Evolutionary conservation across 805 yeast genomes (phyloP).

Genomic region (Pichia paraexigua): DNA sequence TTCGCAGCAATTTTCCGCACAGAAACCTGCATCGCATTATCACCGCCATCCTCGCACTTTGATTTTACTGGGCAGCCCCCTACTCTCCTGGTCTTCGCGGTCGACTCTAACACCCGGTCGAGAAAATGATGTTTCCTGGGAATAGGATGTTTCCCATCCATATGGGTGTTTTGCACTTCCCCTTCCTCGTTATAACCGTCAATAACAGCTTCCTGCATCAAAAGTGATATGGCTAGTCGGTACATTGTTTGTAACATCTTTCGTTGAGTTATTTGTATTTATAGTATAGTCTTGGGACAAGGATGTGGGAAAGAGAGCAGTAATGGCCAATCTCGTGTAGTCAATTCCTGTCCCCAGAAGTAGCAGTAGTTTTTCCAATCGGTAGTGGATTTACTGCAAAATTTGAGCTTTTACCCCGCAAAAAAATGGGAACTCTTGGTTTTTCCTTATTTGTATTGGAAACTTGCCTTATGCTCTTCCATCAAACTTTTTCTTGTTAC

Average conservation of each 20-base stretch:
- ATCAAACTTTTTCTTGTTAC: not conserved
- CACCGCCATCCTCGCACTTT: not conserved
- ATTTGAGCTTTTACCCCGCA: too few relatives aligned
- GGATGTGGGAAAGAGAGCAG: not conserved
- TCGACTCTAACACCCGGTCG: not conserved
- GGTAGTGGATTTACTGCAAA: too few relatives aligned
- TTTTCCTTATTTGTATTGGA: too few relatives aligned
- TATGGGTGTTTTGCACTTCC: too few relatives aligned
- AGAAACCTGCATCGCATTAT: not conserved
- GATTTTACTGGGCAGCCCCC: not conserved
- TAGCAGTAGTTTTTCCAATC: too few relatives aligned
- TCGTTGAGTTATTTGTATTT: not conserved
- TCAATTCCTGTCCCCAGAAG: too few relatives aligned
- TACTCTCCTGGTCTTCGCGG: not conserved
- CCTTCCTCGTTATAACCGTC: too few relatives aligned
- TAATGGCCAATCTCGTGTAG: too few relatives aligned
- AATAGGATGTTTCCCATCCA: too few relatives aligned
- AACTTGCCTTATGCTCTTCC: too few relatives aligned
- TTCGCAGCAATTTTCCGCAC: not conserved
- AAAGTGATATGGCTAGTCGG: not conserved
- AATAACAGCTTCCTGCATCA: slow-evolving; percentile 1
- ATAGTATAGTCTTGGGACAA: not conserved
- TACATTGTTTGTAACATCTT: not conserved
- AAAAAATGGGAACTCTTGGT: too few relatives aligned
- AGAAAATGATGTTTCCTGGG: not conserved